A percentile compares a stretch with the other conserved stretches of the same genome.
These are phyloP conservation scores for Physcia stellaris DNA, from an alignment of 495 filamentous ascomycete genomes.

Conservation along the genomic window DNA sequence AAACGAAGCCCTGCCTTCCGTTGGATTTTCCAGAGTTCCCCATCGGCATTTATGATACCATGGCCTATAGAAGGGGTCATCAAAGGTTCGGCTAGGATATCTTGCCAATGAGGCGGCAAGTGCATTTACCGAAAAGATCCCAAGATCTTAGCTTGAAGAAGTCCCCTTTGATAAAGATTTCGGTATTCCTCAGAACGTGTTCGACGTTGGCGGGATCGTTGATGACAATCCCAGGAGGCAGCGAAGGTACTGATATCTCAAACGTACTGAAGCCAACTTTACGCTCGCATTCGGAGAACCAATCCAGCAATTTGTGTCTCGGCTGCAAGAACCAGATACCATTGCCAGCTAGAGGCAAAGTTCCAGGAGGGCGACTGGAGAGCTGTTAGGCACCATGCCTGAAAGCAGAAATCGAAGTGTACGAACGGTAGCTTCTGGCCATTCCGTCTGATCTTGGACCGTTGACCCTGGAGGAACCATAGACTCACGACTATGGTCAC, in stretches of 20 bases:
- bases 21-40: slow-evolving; percentile 45
- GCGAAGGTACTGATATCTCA: slow-evolving; percentile 39
- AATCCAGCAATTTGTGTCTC: slow-evolving; percentile 40
- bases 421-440: slow-evolving; percentile 13
- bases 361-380: slow-evolving; percentile 35
- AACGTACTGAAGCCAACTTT: slow-evolving; percentile 40
- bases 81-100: not conserved
- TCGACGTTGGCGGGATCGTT: slow-evolving; percentile 45
- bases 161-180: slow-evolving; percentile 40
- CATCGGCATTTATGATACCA: slow-evolving; percentile 51
- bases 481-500: not conserved
- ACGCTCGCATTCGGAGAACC: slow-evolving; percentile 43
- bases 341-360: slow-evolving; percentile 42
- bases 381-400: too few relatives aligned
- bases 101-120: too few relatives aligned
- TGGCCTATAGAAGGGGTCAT: slow-evolving; percentile 22
- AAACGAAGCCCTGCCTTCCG: slow-evolving; percentile 44
- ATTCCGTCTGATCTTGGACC: slow-evolving; percentile 13
- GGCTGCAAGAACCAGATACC: slow-evolving; percentile 43
- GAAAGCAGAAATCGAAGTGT: too few relatives aligned
- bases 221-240: slow-evolving; percentile 44
- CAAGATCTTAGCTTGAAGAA: slow-evolving; percentile 43
- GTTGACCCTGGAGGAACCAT: slow-evolving; percentile 17
- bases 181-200: slow-evolving; percentile 44
- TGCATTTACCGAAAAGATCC: slow-evolving; percentile 43